Conservation (phyloP, 768 basidiomycete species). For the Cystobasidiopsis lactophilus region DNA sequence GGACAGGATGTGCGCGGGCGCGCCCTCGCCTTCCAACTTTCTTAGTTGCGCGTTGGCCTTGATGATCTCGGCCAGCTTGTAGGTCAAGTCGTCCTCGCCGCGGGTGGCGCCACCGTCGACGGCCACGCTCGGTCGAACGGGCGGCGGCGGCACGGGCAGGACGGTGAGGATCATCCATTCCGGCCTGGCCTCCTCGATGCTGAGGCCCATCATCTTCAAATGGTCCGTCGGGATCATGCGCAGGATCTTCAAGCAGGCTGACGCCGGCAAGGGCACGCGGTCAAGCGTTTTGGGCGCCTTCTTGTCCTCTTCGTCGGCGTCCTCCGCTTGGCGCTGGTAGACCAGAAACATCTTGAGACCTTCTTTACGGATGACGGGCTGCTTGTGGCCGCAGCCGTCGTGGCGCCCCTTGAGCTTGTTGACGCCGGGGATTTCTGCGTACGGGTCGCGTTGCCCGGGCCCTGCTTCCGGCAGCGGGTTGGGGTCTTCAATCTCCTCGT, state of each 20-base stretch:
- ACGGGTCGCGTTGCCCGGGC: background rate
- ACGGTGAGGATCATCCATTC: slow-evolving; percentile 99
- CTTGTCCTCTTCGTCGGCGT: slow-evolving; percentile 21
- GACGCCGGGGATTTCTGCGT: background rate
- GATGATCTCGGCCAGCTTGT: slow-evolving; percentile 90
- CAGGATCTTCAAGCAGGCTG: slow-evolving; percentile 79
- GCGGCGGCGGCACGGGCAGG: slow-evolving; percentile 89
- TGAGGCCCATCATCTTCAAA: slow-evolving; percentile 68
- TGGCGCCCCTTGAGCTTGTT: slow-evolving; percentile 48
- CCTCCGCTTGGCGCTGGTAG: slow-evolving; percentile 79
- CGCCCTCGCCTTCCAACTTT: slow-evolving; percentile 84
- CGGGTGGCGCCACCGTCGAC: slow-evolving; percentile 92
- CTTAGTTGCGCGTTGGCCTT: slow-evolving; percentile 82
- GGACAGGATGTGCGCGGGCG: slow-evolving; percentile 80
- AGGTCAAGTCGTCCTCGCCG: slow-evolving; percentile 94
- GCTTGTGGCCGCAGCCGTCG: slow-evolving; percentile 85
- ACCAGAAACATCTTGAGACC: slow-evolving; percentile 83
- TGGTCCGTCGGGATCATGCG: slow-evolving; percentile 86
- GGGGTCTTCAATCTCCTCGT: slow-evolving; percentile 51
- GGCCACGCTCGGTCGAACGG: slow-evolving; percentile 91
- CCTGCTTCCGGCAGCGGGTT: slow-evolving; percentile 35
- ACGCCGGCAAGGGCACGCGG: slow-evolving; percentile 38
- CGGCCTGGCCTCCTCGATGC: slow-evolving; percentile 84
- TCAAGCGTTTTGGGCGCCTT: slow-evolving; percentile 21
- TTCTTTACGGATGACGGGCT: slow-evolving; percentile 79